Evolutionary conservation across 73 alveolate genomes (phyloP), one percentile per base, ranked within the genome.

Genomic region (Symbiodinium natans): DNA sequence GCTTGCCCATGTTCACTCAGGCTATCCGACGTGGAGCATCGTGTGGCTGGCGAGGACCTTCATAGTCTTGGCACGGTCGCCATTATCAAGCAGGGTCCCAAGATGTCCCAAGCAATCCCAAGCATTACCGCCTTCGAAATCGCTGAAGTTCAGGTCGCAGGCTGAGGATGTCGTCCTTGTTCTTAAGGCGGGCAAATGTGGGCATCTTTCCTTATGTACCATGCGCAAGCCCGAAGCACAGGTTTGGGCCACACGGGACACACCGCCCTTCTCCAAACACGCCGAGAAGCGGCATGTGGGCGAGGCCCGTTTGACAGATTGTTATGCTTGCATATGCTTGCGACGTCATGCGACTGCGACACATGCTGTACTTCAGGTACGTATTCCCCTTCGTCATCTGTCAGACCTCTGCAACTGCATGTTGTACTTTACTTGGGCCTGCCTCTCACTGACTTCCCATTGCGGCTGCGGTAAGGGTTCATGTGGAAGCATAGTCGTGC

Each of bases 341-440:
- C 34, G 4, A 39, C 31, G 0, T 4, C 25, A 23, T 39, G 38
- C n/a, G n/a, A n/a, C n/a, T n/a, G n/a, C n/a, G n/a, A n/a, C n/a
- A n/a, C n/a, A n/a, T n/a, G n/a, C n/a, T n/a, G n/a, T 10, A 19
- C 23, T 17, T 36, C 63, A 43, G 83, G 93, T 63, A 3, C 40
- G 74, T 41, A 43, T 88, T 25, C 83, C 95, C 19, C 59, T 89
- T 29, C 74, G 42, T 21, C 87, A 90, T 54, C 39, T 90, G 36
- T 84, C 63, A 19, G 97, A 90, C 75, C 83, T 48, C 75, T 39
- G 97, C 97, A 41, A 68, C 80, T 40, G 86, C 95, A 90, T 90
- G 97, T 82, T 90, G 88, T 90, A 90, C 97, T 68, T 59, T n/a
- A 89, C 95, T 25, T 89, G 95, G 95, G 95, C 86, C 71, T 39